These are phyloP conservation scores for Mucor plumbeus DNA, from an alignment of 371 early-diverging fungal species.

Conservation along the genomic window DNA sequence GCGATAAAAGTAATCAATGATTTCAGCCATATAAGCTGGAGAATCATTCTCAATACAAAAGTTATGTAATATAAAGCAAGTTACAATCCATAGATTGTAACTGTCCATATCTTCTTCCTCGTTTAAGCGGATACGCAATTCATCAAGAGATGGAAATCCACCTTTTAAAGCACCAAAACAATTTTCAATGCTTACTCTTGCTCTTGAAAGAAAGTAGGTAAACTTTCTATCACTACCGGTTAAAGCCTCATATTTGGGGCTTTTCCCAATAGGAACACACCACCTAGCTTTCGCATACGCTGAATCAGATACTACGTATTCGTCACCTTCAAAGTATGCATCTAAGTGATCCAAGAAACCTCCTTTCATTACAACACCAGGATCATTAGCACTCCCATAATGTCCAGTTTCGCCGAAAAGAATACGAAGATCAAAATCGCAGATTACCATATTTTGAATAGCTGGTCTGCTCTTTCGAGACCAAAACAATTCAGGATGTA, in stretches of 20 bases:
- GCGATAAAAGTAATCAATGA: background rate
- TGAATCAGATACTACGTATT: background rate
- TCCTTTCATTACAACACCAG: background rate
- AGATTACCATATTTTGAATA: background rate
- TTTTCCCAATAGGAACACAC: background rate
- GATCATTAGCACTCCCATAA: background rate
- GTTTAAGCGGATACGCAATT: background rate
- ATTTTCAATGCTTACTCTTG: background rate
- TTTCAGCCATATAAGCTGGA: background rate
- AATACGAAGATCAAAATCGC: background rate
- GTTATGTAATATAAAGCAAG: background rate
- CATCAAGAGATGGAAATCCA: background rate
- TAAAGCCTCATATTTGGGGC: background rate
- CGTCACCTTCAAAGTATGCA: background rate
- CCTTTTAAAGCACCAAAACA: background rate
- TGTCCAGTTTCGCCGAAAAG: background rate
- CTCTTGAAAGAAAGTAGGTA: background rate
- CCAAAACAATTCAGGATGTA: background rate
- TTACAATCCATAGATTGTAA: background rate
- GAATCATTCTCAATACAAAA: constrained; percentile 25
- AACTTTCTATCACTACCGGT: background rate
- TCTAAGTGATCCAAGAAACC: background rate
- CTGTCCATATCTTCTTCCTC: background rate
- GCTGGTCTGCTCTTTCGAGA: background rate
- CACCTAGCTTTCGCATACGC: background rate